These are phyloP conservation scores for Hemileccinum impolitum DNA, from an alignment of 768 basidiomycete species.

Conservation along the genomic window DNA sequence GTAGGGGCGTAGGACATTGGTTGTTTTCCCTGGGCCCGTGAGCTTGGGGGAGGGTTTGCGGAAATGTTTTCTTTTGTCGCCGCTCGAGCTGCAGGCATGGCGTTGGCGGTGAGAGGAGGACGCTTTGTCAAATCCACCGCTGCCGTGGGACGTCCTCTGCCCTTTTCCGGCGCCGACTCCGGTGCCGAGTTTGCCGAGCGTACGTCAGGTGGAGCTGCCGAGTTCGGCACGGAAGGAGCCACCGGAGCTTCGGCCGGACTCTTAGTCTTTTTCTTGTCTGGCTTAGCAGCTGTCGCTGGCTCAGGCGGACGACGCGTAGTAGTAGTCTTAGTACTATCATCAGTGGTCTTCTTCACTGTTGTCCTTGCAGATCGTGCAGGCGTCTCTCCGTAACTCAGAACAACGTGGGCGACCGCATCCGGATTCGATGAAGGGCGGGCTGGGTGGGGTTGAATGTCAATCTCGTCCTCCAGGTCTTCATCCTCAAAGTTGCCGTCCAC, in stretches of 20 bases:
- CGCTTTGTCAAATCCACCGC: conserved; percentile 36
- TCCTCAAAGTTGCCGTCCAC: conserved; percentile 42
- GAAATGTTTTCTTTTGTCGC: conserved; percentile 37
- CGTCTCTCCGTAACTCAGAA: conserved; percentile 40
- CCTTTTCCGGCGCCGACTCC: conserved; percentile 34
- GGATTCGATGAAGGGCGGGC: conserved; percentile 20
- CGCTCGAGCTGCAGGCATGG: conserved; percentile 42
- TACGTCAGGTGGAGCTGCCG: conserved; percentile 21
- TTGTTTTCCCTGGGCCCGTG: conserved; percentile 88
- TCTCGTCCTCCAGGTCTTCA: conserved; percentile 32
- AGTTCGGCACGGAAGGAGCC: conserved; percentile 25
- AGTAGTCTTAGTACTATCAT: conserved; percentile 31
- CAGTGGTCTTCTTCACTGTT: conserved; percentile 6
- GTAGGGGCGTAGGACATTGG: conserved; percentile 70
- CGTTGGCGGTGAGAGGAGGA: conserved; percentile 38
- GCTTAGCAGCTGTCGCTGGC: conserved; percentile 26
- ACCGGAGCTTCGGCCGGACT: conserved; percentile 24
- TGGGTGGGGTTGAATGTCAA: conserved; percentile 27
- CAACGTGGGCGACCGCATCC: conserved; percentile 35
- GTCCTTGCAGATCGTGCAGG: conserved; percentile 12
- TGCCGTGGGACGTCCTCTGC: conserved; percentile 29
- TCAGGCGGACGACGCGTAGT: conserved; percentile 22
- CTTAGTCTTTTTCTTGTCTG: conserved; percentile 42
- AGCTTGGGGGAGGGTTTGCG: conserved; percentile 56
- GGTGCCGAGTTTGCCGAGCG: conserved; percentile 30